Evolutionary conservation across 805 yeast genomes (phyloP).

Genomic region (Schizosaccharomyces japonicus): DNA sequence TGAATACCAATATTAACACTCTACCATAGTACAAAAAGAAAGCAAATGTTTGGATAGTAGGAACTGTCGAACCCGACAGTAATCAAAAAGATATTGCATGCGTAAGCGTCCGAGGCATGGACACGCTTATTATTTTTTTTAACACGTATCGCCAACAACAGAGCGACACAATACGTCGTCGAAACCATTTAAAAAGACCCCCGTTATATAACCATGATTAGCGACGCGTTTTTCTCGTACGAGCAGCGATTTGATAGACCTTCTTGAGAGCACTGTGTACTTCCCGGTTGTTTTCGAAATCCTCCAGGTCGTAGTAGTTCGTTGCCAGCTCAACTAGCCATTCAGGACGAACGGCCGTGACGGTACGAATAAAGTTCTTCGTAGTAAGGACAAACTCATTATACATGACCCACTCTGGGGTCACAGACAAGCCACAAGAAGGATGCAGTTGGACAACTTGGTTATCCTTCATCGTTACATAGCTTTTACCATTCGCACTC

Average conservation of each 20-base stretch:
- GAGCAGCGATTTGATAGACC: slow-evolving; percentile 14
- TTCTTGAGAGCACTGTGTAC: slow-evolving; percentile 46
- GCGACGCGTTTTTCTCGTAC: background rate
- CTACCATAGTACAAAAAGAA: too few species aligned
- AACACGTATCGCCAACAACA: too few species aligned
- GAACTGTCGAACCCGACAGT: too few species aligned
- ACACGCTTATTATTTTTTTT: too few species aligned
- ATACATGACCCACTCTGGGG: slow-evolving; percentile 80
- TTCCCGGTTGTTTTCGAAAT: slow-evolving; percentile 40
- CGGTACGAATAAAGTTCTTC: slow-evolving; percentile 83
- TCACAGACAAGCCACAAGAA: slow-evolving; percentile 67
- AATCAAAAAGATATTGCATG: too few species aligned
- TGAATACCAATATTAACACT: too few species aligned
- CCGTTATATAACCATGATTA: too few species aligned
- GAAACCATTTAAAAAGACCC: too few species aligned
- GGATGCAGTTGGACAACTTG: slow-evolving; percentile 92
- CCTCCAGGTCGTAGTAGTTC: slow-evolving; percentile 25
- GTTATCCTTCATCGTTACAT: slow-evolving; percentile 77
- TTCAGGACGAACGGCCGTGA: slow-evolving; percentile 71
- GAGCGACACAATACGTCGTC: too few species aligned
- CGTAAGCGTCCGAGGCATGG: too few species aligned
- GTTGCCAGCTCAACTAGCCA: slow-evolving; percentile 75
- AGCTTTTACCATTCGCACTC: slow-evolving; percentile 38
- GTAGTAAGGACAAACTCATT: slow-evolving; percentile 87
- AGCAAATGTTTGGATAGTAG: too few species aligned